Base-by-base conservation (phyloP, 2,329 filamentous ascomycete species). In the Penicillium sp. region DNA sequence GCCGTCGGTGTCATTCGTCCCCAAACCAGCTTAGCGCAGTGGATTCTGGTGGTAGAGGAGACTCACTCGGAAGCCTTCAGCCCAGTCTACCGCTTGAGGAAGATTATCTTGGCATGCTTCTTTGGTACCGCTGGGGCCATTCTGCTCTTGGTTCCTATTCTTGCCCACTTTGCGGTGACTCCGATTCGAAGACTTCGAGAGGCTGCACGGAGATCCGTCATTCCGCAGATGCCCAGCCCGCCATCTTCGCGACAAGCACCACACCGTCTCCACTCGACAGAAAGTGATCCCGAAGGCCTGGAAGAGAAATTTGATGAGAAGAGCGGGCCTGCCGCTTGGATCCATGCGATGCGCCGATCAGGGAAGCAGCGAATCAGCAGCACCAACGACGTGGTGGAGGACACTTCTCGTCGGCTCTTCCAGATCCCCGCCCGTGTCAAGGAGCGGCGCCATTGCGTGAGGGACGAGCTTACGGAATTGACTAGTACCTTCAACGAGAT, bases 401-500 rank as follows among this genome's bases (percentile, higher is more conserved):
- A 12, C 24, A 24, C 9, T 9, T 25, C 12, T 8, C 8, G 18
- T 29, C 44, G 40, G 8, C n/a, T 37, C 13, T 95, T 95, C 68
- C 88, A 88, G 54, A 94, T 96, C 36, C 90, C 90, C 0, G 82
- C 81, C 11, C 89, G 88, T 64, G 90, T 96, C 8, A 82, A 82
- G 46, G 84, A 89, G 48, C 76, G 82, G 24, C 86, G 83, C 53
- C 85, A 90, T 60, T 76, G 83, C 34, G 76, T 96, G 45, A 86
- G 86, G 1, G 90, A 96, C 64, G 90, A 96, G 63, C 69, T 84
- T 25, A 94, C 89, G 0, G 90, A 95, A 63, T 76, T 94, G 11
- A 93, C 87, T 0, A 75, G 74, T 35, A 94, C 88, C 0, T 96
- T 94, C 73, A 96, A 95, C 63, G 86, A 90, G 60, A 96, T 95